Evolutionary conservation across 2,329 filamentous ascomycete species (phyloP).

Genomic region (Neofusicoccum umdonicola): DNA sequence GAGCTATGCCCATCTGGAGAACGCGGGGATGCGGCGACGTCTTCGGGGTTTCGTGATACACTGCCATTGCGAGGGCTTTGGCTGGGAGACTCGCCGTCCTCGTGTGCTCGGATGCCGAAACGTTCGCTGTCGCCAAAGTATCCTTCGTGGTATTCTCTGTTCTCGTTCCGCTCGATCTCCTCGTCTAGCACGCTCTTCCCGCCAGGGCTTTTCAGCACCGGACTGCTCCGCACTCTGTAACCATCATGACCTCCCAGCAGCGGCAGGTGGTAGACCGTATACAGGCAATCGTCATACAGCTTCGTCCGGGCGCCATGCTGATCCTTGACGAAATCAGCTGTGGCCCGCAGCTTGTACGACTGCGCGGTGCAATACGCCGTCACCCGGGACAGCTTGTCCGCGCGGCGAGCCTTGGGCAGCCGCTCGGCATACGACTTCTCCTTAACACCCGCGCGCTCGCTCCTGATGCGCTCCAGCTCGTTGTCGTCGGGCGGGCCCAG

Average conservation of each 20-base stretch:
- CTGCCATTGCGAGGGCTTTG: constrained; percentile 20
- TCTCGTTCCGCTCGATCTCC: constrained; percentile 92
- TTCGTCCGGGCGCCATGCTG: constrained; percentile 91
- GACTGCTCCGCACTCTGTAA: constrained; percentile 81
- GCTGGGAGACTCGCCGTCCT: constrained; percentile 29
- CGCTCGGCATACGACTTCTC: constrained; percentile 94
- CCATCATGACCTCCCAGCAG: constrained; percentile 82
- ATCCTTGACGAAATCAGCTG: constrained; percentile 84
- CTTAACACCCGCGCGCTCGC: constrained; percentile 59
- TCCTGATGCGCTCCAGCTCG: constrained; percentile 64
- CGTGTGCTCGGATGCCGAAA: constrained; percentile 47
- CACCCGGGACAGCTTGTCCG: constrained; percentile 82
- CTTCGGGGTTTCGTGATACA: constrained; percentile 21
- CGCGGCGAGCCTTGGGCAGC: constrained; percentile 80
- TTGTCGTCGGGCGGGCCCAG: constrained; percentile 65
- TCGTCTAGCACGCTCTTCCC: constrained; percentile 91
- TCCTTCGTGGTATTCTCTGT: constrained; percentile 83
- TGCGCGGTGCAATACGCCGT: constrained; percentile 97
- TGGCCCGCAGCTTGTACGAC: constrained; percentile 82
- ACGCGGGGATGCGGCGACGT: not conserved
- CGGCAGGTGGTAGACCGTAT: constrained; percentile 91
- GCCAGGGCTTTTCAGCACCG: constrained; percentile 86
- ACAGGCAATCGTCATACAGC: constrained; percentile 95
- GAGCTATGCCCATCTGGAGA: constrained; percentile 15
- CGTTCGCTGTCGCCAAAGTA: constrained; percentile 74